A percentile compares a stretch with the other conserved stretches of the same genome.
phyloP scores from a whole-genome alignment of 495 filamentous ascomycete genomes.

The Penicillium steckii region DNA sequence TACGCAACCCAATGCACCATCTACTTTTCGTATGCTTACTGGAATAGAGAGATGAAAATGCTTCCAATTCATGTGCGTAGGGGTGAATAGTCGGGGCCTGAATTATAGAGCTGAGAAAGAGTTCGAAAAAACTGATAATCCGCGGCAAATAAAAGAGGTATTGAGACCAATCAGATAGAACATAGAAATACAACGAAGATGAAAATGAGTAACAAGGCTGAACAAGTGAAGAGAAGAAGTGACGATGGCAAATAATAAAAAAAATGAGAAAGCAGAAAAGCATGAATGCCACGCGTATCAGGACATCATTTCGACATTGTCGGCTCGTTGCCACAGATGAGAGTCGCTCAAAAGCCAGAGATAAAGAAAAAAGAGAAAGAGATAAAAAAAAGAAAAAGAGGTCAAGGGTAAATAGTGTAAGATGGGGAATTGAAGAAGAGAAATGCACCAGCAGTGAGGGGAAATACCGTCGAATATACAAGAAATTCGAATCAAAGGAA shows the following conservation, averaged over 20 bases:
- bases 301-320: slow-evolving; percentile 44
- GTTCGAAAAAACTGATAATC: slow-evolving; percentile 1
- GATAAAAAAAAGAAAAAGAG: slow-evolving; percentile 16
- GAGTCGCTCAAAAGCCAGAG: slow-evolving; percentile 33
- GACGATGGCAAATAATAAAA: slow-evolving; percentile 7
- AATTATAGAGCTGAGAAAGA: slow-evolving; percentile 5
- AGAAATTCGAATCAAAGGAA: slow-evolving; percentile 6
- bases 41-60: background rate
- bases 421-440: background rate
- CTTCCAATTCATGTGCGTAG: slow-evolving; percentile 13
- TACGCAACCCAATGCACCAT: background rate
- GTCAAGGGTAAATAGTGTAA: slow-evolving; percentile 4
- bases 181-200: slow-evolving; percentile 12
- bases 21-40: background rate
- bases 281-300: slow-evolving; percentile 33
- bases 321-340: slow-evolving; percentile 42
- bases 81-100: slow-evolving; percentile 3
- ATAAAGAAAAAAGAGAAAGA: slow-evolving; percentile 18
- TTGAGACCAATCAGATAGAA: slow-evolving; percentile 1
- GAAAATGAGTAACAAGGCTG: background rate
- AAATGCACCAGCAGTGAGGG: background rate
- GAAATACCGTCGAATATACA: background rate
- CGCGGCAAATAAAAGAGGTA: slow-evolving; percentile 1
- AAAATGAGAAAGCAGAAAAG: slow-evolving; percentile 12
- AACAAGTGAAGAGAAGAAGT: background rate